A percentile compares a stretch with the other conserved stretches of the same genome.
phyloP scores from a whole-genome alignment of 2,329 filamentous ascomycete genomes.

The Botrytis medusae region DNA sequence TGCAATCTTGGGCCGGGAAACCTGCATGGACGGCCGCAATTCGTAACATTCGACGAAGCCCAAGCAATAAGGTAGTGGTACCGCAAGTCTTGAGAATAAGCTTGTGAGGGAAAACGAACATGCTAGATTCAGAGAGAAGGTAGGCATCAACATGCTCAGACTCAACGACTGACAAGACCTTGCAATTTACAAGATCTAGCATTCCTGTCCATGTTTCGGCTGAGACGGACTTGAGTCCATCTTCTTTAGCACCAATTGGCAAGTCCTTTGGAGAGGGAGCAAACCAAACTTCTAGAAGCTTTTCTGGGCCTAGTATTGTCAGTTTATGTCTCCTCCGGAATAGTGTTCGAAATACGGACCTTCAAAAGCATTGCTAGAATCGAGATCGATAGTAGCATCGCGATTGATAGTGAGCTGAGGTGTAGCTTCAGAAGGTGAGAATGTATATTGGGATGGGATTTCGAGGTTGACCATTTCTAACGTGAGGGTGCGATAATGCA shows the following conservation, averaged over 20 bases:
- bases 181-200: conserved; percentile 98
- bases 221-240: conserved; percentile 82
- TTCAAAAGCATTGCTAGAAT: conserved; percentile 96
- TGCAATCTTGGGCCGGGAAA: conserved; percentile 78
- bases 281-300: conserved; percentile 98
- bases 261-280: conserved; percentile 73
- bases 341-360: conserved; percentile 51
- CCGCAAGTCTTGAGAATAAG: conserved; percentile 98
- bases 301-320: conserved; percentile 72
- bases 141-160: conserved; percentile 96
- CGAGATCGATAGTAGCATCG: conserved; percentile 86
- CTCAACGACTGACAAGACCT: conserved; percentile 90
- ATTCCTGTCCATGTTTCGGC: conserved; percentile 90
- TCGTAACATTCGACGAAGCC: conserved; percentile 85
- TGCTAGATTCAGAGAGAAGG: conserved; percentile 96
- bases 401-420: conserved; percentile 96
- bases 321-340: conserved; percentile 29
- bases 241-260: conserved; percentile 66
- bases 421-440: conserved; percentile 78
- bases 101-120: conserved; percentile 99
- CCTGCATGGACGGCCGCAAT: conserved; percentile 85
- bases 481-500: conserved; percentile 30
- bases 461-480: conserved; percentile 80
- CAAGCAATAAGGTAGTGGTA: conserved; percentile 88
- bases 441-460: conserved; percentile 77